Percentiles rank a stretch among this genome's conserved stretches.
Conservation (phyloP, 1,284 basidiomycete species). For the Violaceomyces palustris region DNA sequence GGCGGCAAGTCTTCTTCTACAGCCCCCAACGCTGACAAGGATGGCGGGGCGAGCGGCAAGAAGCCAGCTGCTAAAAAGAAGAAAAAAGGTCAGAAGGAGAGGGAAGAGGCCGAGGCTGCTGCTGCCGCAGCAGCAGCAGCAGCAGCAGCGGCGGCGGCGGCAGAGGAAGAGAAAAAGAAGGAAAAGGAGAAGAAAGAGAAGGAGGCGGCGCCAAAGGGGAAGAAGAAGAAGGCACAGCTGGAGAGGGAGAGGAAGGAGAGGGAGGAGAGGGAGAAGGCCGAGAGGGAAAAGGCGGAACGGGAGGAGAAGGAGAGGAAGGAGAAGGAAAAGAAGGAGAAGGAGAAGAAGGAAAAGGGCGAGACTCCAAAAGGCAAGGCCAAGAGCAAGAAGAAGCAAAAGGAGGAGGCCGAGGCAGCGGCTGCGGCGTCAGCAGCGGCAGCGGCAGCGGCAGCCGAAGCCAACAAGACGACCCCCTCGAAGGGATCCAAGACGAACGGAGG, state of each 20-base stretch:
- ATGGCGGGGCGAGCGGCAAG: conserved; percentile 23
- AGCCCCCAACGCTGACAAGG: conserved; percentile 15
- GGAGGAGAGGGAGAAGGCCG: conserved; percentile 40
- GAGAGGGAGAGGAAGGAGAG: conserved; percentile 22
- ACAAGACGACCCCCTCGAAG: conserved; percentile 3
- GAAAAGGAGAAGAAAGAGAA: conserved; percentile 25
- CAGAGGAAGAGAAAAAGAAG: conserved; percentile 34
- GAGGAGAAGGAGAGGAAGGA: conserved; percentile 24
- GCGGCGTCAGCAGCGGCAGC: conserved; percentile 13
- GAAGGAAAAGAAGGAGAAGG: background rate
- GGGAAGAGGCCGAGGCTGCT: conserved; percentile 25
- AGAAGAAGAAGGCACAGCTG: conserved; percentile 35
- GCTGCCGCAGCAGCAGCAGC: conserved; percentile 25
- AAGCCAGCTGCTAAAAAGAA: conserved; percentile 34
- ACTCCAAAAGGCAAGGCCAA: conserved; percentile 25
- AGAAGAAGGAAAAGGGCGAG: conserved; percentile 2
- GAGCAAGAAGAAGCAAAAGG: conserved; percentile 31
- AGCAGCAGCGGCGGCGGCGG: conserved; percentile 12
- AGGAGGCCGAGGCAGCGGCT: conserved; percentile 13
- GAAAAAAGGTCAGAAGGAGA: conserved; percentile 34
- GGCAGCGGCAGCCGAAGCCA: conserved; percentile 13
- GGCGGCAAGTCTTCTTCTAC: conserved; percentile 8
- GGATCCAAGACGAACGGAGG: background rate
- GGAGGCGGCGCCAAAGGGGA: conserved; percentile 39
- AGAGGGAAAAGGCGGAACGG: conserved; percentile 27